Conservation (phyloP, 371 early-diverging fungal species). For the Mortierella sp. region DNA sequence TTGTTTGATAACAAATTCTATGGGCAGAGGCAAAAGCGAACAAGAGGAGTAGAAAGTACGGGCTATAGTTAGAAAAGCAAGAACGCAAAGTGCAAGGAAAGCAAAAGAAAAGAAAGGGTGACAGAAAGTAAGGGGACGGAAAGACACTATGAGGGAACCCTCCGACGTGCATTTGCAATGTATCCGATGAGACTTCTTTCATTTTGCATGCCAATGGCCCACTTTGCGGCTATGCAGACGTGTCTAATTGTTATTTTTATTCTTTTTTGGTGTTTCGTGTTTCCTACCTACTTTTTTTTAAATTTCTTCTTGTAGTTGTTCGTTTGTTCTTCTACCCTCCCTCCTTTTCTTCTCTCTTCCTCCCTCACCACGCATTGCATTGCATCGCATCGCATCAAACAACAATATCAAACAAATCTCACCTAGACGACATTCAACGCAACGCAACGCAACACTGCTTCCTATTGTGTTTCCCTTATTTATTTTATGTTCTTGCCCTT, state of each 20-base stretch:
- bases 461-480: neutral
- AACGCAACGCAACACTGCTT: neutral
- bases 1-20: neutral
- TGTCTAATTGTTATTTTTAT: neutral
- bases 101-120: neutral
- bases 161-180: neutral
- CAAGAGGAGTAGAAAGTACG: neutral
- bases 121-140: neutral
- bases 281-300: neutral
- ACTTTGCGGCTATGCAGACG: neutral
- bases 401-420: neutral
- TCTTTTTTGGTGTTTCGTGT: neutral
- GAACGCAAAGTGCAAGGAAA: neutral
- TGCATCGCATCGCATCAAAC: neutral
- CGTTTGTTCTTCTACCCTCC: neutral
- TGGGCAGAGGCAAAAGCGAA: neutral
- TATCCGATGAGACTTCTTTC: neutral
- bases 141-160: no score
- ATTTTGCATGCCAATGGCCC: neutral
- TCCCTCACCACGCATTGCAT: neutral
- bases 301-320: neutral
- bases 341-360: neutral
- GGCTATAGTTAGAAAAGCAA: neutral
- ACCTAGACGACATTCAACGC: neutral
- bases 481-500: neutral